Evolutionary conservation across 2,329 filamentous ascomycete species (phyloP).

Genomic region (Triangularia setosa): DNA sequence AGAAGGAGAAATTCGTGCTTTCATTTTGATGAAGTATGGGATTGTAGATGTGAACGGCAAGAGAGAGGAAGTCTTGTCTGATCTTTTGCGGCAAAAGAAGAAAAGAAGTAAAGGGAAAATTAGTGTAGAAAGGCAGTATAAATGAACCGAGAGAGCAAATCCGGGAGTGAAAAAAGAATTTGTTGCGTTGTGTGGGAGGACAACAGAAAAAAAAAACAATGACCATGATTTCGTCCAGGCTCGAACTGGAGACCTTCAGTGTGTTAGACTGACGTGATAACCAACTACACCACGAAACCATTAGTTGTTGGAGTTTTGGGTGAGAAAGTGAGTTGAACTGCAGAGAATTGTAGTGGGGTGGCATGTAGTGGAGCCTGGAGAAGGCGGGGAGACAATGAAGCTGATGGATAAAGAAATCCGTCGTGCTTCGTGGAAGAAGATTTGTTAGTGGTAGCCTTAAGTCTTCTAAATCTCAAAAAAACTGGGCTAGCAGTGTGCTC

Average conservation of each 20-base stretch:
- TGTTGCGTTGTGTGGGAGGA: background rate
- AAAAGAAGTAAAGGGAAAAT: too few species aligned
- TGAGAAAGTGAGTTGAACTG: background rate
- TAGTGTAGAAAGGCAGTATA: too few species aligned
- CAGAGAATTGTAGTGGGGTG: background rate
- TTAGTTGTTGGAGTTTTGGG: background rate
- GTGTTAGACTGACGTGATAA: constrained; percentile 49
- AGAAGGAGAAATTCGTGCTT: too few species aligned
- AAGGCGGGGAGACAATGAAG: background rate
- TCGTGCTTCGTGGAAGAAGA: background rate
- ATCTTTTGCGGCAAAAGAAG: too few species aligned
- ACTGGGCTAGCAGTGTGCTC: background rate
- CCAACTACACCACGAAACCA: constrained; percentile 37
- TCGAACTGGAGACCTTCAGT: constrained; percentile 33
- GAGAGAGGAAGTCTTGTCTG: too few species aligned
- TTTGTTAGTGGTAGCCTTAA: background rate
- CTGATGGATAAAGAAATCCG: background rate
- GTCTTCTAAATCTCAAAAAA: background rate
- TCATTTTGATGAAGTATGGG: too few species aligned
- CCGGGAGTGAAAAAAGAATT: background rate
- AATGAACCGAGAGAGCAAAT: too few species aligned
- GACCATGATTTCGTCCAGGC: constrained; percentile 24
- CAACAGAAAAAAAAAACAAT: background rate
- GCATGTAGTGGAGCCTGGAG: background rate
- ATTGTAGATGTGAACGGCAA: too few species aligned